Evolutionary conservation across 768 basidiomycete species (phyloP).

Genomic region (Polyporus arcularius): DNA sequence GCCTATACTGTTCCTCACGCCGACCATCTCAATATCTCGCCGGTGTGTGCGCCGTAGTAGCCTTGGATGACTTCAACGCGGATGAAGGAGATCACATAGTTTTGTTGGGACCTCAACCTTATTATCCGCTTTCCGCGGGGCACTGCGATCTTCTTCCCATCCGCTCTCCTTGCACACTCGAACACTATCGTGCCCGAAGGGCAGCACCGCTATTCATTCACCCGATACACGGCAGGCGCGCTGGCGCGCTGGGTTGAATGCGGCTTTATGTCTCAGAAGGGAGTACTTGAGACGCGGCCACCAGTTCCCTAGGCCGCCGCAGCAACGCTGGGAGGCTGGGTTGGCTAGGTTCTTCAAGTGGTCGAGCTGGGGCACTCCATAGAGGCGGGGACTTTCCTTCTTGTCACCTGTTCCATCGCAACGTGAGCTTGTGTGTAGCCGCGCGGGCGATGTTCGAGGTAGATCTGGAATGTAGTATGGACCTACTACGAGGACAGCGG

Average conservation of each 20-base stretch:
- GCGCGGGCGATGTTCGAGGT: no score
- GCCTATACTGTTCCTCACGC: slow-evolving; percentile 23
- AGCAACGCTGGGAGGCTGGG: no score
- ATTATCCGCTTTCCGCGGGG: slow-evolving; percentile 30
- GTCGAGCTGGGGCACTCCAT: no score
- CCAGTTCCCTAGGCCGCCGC: no score
- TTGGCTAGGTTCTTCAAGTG: no score
- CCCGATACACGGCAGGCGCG: slow-evolving; percentile 31
- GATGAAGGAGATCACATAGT: slow-evolving; percentile 35
- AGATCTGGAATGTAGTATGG: no score
- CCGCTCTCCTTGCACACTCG: not conserved
- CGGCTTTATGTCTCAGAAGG: slow-evolving; percentile 16
- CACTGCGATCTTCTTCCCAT: slow-evolving; percentile 30
- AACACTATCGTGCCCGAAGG: slow-evolving; percentile 17
- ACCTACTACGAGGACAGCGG: no score
- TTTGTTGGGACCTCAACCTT: slow-evolving; percentile 29
- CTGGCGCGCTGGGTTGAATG: slow-evolving; percentile 30
- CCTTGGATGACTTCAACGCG: slow-evolving; percentile 31
- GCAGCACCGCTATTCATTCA: slow-evolving; percentile 28
- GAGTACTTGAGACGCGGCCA: not conserved
- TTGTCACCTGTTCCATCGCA: no score
- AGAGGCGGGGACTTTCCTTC: no score
- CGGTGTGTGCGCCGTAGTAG: slow-evolving; percentile 36
- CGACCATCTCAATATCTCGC: slow-evolving; percentile 33
- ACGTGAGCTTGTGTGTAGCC: no score